Evolutionary conservation across 179 eudicot species (phyloP), one percentile per base, ranked within the genome.

Genomic region (Gypsophila paniculata): DNA sequence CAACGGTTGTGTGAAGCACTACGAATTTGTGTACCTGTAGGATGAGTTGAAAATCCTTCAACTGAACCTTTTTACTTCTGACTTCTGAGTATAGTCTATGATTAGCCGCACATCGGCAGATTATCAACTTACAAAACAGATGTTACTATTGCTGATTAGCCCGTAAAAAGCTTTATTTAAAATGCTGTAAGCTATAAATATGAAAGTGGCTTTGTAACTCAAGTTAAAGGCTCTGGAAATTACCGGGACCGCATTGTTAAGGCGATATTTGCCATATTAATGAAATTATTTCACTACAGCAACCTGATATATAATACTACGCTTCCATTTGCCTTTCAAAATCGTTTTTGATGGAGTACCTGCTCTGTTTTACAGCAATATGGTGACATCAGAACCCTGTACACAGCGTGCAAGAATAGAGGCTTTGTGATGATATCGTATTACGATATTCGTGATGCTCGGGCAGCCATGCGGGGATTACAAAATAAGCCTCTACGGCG

Each of bases 381-480:
- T 81, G 98, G 98, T 25, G 91, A 88, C 81, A 92, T 92, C 75
- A 78, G 96, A 73, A 87, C 92, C 46, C 78, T 92, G 49, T 90
- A 92, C 74, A 90, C 98, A 54, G 88, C 96, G 13, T 88, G 95
- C 78, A 92, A 92, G 73, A 94, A 88, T 70, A 80, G 96, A 79
- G 98, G 98, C 34, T 92, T 92, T 82, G 98, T 92, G 76, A 92
- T 92, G 98, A 90, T 92, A 76, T 90, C 98, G 36, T 92, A 92
- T 70, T 90, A 87, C 48, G 96, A 92, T 74, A 90, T 92, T 17
- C 90, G 98, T 59, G 94, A 89, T 81, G 96, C 98, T 61, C 84
- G 94, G 68, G 72, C 85, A 71, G 96, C 98, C 61, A 90, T 90
- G 96, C 79, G 88, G 60, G 87, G 82, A 39, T 72, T 92, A 68